These are phyloP conservation scores for Acanthochlamys bracteata DNA, from an alignment of 106 monocot genomes.

Conservation along the genomic window DNA sequence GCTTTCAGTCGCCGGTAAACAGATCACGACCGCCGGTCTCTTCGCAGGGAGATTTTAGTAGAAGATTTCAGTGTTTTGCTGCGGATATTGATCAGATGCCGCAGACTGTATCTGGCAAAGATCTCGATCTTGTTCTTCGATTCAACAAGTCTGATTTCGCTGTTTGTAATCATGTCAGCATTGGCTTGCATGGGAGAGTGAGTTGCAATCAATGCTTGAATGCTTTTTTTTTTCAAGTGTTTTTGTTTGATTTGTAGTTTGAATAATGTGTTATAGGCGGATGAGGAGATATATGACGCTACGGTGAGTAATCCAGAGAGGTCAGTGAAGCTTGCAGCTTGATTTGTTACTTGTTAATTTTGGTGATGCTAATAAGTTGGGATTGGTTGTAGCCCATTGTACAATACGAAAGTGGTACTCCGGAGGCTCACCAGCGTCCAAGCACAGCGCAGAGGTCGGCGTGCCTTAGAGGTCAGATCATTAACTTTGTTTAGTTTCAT, in stretches of 20 bases:
- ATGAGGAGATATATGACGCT: conserved; percentile 91
- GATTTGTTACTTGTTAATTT: neutral
- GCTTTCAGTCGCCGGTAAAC: neutral
- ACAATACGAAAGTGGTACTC: conserved; percentile 76
- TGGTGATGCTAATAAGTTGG: neutral
- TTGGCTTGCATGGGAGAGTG: conserved; percentile 81
- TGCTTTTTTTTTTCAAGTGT: too few relatives aligned
- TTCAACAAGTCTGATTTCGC: conserved; percentile 65
- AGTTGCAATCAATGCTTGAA: neutral
- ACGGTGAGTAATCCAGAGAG: conserved; percentile 54
- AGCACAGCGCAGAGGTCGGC: conserved; percentile 77
- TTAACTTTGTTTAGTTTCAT: too few relatives aligned
- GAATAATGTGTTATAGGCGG: conserved; percentile 32
- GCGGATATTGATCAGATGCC: conserved; percentile 2
- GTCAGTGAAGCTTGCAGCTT: conserved; percentile 21
- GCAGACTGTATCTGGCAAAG: neutral
- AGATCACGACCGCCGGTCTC: neutral
- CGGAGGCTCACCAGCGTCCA: conserved; percentile 60
- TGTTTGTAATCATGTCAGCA: conserved; percentile 59
- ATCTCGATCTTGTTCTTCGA: conserved; percentile 38
- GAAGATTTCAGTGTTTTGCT: conserved; percentile 13
- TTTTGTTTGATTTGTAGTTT: conserved; percentile 3
- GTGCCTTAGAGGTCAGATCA: conserved; percentile 66
- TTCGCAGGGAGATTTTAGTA: neutral
- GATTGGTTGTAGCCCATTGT: conserved; percentile 52